Evolutionary conservation across 1,139 yeast species (phyloP), one percentile per base, ranked within the genome.

Genomic region (Komagataea norvegica): DNA sequence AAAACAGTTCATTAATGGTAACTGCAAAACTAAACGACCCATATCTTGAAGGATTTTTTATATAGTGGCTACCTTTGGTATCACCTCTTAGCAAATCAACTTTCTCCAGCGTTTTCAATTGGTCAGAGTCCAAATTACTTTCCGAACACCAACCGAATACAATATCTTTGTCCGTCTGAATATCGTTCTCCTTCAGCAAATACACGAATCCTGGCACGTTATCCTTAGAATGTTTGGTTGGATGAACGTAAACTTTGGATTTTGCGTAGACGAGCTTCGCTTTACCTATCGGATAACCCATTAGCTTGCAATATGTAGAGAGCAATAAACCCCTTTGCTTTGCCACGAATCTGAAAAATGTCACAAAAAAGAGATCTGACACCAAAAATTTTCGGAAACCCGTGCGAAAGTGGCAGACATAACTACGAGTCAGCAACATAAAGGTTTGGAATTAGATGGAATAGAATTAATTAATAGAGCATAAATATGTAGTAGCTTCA

Each of bases 121-220:
- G 86, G 25, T 72, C 72, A 3, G 64, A 56, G 22, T 70, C 61
- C 39, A 80, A 65, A 2, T 63, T 51, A 29, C 62, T 52, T 49
- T 85, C 96, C 0, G 96, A 89, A 3, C 84, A 70, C 74, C 91
- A 91, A 0, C 91, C 76, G 23, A 91, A 57, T 6, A 74, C 57
- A 6, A 82, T 65, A 29, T 85, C 94, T 27, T 68, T 68, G 45
- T 74, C 74, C 15, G 47, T 37, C 13, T 35, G 39, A 6, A 71
- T 57, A 27, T 72, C 73, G 6, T 56, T 50, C 28, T 73, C 72
- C 29, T 52, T 52, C 11, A 79, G 72, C 19, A 91, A 64, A 8
- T 83, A 66, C 29, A 91, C 56, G 54, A 72, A 86, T 3, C 98
- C 98, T 0, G 81, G 61, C 17, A 89, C 67, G 54, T 89, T 88